Evolutionary conservation across 192 early-diverging fungal genomes (phyloP).

Genomic region (Irineochytrium annulatum): DNA sequence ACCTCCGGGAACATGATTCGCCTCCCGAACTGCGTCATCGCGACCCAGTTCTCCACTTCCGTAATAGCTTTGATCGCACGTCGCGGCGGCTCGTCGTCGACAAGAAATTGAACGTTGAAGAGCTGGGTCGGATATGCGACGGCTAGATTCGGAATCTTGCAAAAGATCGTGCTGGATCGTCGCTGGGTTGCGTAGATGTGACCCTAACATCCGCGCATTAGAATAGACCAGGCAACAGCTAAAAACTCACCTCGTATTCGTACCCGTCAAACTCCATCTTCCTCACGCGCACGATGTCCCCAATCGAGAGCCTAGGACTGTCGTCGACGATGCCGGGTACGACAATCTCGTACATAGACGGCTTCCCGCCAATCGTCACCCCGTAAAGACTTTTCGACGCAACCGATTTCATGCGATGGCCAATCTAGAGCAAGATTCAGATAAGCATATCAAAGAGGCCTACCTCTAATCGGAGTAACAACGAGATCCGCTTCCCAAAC

Average conservation of each 20-base stretch:
- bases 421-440: too few species aligned
- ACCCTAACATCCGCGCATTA: neutral
- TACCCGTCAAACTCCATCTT: neutral
- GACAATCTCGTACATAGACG: neutral
- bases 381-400: too few species aligned
- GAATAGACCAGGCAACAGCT: neutral
- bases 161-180: neutral
- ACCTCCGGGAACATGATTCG: constrained; percentile 14
- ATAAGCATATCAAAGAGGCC: too few species aligned
- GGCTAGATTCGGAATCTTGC: neutral
- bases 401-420: too few species aligned
- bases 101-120: constrained; percentile 18
- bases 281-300: constrained; percentile 6
- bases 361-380: neutral
- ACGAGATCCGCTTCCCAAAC: too few species aligned
- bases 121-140: neutral
- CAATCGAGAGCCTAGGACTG: constrained; percentile 10
- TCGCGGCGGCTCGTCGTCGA: neutral
- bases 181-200: neutral
- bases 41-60: neutral
- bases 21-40: neutral
- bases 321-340: constrained; percentile 20
- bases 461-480: too few species aligned
- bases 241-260: constrained; percentile 13
- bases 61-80: neutral